These are phyloP conservation scores for Glutinoglossum americanum DNA, from an alignment of 495 filamentous ascomycete species.

Conservation along the genomic window DNA sequence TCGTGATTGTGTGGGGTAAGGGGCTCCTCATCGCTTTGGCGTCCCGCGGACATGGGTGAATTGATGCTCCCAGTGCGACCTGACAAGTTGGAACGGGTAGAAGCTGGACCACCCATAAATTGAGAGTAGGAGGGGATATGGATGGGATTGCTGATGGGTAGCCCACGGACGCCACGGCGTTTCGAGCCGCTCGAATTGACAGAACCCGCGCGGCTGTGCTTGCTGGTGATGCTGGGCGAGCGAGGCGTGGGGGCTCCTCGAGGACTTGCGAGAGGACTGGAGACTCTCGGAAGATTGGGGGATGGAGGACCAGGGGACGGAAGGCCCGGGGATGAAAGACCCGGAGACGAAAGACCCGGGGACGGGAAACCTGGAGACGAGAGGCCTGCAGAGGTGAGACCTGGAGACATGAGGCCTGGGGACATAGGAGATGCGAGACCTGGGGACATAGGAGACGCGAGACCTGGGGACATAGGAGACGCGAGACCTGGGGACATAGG, in stretches of 20 bases:
- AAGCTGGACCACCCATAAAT: background rate
- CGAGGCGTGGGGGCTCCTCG: background rate
- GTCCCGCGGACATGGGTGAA: background rate
- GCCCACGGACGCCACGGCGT: background rate
- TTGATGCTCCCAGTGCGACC: background rate
- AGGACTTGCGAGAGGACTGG: background rate
- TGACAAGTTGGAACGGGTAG: background rate
- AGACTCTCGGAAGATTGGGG: background rate
- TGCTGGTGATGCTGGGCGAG: background rate
- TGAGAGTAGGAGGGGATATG: background rate
- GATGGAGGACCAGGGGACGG: too few species aligned
- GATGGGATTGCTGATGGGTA: conserved; percentile 5
- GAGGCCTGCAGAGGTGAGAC: too few species aligned
- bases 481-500: too few species aligned
- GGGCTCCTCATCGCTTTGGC: background rate
- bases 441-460: too few species aligned
- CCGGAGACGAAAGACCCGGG: too few species aligned
- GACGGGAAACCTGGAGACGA: too few species aligned
- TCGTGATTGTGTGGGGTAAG: background rate
- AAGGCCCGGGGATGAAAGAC: too few species aligned
- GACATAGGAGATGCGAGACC: background rate
- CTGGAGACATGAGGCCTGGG: too few species aligned
- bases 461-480: too few species aligned
- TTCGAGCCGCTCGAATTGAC: background rate
- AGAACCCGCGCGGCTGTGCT: background rate